These are phyloP conservation scores for Coniferiporia sulphurascens DNA, from an alignment of 1,284 basidiomycete species.

Conservation along the genomic window DNA sequence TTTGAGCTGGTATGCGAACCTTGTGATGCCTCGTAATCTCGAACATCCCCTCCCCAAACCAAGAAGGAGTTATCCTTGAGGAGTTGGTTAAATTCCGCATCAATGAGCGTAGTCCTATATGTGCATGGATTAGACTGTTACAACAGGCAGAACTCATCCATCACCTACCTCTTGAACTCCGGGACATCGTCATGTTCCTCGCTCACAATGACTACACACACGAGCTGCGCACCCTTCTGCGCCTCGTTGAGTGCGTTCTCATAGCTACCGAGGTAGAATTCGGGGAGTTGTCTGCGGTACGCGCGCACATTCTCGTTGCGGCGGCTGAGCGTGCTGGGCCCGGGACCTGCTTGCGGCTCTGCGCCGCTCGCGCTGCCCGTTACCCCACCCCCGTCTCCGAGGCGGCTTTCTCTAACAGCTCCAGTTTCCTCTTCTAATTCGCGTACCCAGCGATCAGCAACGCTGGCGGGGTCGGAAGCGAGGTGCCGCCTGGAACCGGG, in stretches of 20 bases:
- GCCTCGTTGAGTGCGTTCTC: slow-evolving; percentile 72
- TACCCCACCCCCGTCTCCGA: slow-evolving; percentile 22
- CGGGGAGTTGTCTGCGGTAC: slow-evolving; percentile 53
- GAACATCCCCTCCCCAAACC: slow-evolving; percentile 84
- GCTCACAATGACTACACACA: slow-evolving; percentile 82
- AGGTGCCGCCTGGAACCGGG: slow-evolving; percentile 3
- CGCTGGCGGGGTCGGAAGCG: slow-evolving; percentile 39
- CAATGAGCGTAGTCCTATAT: slow-evolving; percentile 68
- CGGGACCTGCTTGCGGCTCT: slow-evolving; percentile 27
- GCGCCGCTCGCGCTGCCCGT: slow-evolving; percentile 32
- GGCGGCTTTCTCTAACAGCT: slow-evolving; percentile 49
- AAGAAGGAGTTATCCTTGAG: slow-evolving; percentile 68
- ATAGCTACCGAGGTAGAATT: slow-evolving; percentile 81
- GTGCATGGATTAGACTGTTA: background rate
- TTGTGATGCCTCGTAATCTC: slow-evolving; percentile 79
- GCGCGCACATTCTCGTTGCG: slow-evolving; percentile 23
- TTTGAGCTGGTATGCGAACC: slow-evolving; percentile 41
- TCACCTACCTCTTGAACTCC: slow-evolving; percentile 73
- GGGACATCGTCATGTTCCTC: slow-evolving; percentile 87
- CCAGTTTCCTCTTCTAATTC: slow-evolving; percentile 79
- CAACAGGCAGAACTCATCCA: background rate
- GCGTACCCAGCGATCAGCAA: slow-evolving; percentile 68
- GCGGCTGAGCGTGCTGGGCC: slow-evolving; percentile 21
- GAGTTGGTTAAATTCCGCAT: slow-evolving; percentile 60
- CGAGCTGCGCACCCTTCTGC: slow-evolving; percentile 68